Percentiles rank a stretch among this genome's conserved stretches.
Evolutionary conservation across 1,139 yeast genomes (phyloP).

Genomic region (Blastobotrys petasosporus): DNA sequence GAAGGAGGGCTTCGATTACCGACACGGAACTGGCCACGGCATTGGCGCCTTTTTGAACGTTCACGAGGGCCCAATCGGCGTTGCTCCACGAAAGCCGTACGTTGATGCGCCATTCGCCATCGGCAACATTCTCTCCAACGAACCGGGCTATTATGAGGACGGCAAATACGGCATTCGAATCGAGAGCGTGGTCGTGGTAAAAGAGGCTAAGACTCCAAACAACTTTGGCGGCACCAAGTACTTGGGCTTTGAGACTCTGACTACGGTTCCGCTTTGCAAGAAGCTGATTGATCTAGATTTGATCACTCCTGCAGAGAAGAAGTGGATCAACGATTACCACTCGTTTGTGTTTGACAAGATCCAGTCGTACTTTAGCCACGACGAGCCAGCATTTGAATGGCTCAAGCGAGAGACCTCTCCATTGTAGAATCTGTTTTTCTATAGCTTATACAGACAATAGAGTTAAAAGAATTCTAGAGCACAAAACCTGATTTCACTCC

Average conservation of each 20-base stretch:
- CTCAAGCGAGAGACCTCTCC: constrained; percentile 63
- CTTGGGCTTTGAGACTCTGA: constrained; percentile 75
- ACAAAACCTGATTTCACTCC: no score
- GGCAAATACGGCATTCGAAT: constrained; percentile 92
- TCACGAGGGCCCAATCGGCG: constrained; percentile 95
- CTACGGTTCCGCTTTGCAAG: constrained; percentile 79
- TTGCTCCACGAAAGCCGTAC: constrained; percentile 54
- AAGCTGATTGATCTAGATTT: constrained; percentile 55
- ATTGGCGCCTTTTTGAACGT: constrained; percentile 88
- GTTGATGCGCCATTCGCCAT: constrained; percentile 41
- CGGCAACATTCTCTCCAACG: constrained; percentile 85
- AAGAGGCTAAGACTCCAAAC: constrained; percentile 40
- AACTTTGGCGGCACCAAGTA: constrained; percentile 51
- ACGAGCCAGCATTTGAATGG: constrained; percentile 54
- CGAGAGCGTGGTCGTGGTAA: constrained; percentile 69
- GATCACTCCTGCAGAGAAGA: constrained; percentile 56
- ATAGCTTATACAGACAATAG: no score
- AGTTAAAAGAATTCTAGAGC: no score
- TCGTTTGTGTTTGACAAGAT: constrained; percentile 52
- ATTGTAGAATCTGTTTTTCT: constrained; percentile 20
- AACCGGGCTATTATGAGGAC: constrained; percentile 93
- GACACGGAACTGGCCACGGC: constrained; percentile 99
- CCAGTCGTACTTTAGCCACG: constrained; percentile 43
- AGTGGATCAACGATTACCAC: constrained; percentile 69
- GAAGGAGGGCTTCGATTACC: constrained; percentile 82